Conservation (phyloP, 176 grass and related monocot species). For the Bromus sterilis region DNA sequence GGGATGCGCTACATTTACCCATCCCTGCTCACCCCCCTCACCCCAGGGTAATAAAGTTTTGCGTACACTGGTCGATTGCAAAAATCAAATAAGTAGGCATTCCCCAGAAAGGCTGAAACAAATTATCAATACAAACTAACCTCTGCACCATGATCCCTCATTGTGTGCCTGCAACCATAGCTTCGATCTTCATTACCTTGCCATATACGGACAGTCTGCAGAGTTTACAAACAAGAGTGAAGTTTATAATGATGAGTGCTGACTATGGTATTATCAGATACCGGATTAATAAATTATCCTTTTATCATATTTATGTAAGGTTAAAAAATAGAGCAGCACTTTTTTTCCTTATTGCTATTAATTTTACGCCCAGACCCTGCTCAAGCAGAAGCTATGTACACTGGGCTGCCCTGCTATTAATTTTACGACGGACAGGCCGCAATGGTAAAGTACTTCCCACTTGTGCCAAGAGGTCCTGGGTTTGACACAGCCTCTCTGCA, state of each 20-base stretch:
- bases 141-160: slow-evolving; percentile 87
- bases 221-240: slow-evolving; percentile 32
- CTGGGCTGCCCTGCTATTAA: too few species aligned
- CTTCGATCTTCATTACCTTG: slow-evolving; percentile 76
- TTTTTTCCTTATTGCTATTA: background rate
- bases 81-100: background rate
- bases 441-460: too few species aligned
- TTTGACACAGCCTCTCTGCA: too few species aligned
- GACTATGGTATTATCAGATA: background rate
- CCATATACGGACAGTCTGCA: slow-evolving; percentile 97
- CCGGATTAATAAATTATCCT: background rate
- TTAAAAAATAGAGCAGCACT: background rate
- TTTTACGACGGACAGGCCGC: too few species aligned
- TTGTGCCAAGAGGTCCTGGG: too few species aligned
- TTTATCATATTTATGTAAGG: background rate
- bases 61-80: background rate
- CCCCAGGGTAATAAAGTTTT: background rate
- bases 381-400: too few species aligned
- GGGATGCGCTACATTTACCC: background rate
- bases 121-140: slow-evolving; percentile 30
- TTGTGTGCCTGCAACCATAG: slow-evolving; percentile 55
- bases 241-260: background rate
- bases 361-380: too few species aligned
- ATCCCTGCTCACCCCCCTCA: too few species aligned
- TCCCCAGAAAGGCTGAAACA: background rate